A percentile compares a stretch with the other conserved stretches of the same genome.
Conservation (phyloP, 495 filamentous ascomycete genomes). For the Neurospora sp. region DNA sequence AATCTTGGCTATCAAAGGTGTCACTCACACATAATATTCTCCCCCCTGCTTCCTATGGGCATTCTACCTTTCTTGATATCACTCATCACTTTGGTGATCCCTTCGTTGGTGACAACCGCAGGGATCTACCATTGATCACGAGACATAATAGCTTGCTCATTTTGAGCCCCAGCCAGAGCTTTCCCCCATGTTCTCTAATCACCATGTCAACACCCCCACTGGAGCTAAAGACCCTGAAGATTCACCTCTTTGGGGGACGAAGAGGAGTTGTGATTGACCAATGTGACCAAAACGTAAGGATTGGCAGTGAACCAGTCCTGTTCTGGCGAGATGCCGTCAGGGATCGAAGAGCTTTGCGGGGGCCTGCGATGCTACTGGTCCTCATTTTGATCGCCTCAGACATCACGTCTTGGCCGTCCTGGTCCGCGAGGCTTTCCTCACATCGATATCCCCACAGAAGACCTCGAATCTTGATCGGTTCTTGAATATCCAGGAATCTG, state of each 20-base stretch:
- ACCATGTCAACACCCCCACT: neutral
- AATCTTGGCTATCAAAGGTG: neutral
- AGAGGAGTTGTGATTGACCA: neutral
- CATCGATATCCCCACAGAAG: neutral
- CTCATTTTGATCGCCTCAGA: neutral
- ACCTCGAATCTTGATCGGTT: neutral
- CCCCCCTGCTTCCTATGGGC: neutral
- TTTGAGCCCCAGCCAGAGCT: neutral
- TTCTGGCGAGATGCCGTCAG: neutral
- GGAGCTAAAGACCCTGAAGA: neutral
- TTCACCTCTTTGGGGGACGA: neutral
- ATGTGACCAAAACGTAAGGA: neutral
- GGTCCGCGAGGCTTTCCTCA: neutral
- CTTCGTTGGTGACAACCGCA: neutral
- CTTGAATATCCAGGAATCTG: neutral
- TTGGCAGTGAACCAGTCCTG: neutral
- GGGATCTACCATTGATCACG: neutral
- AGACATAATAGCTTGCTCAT: neutral
- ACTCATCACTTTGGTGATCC: neutral
- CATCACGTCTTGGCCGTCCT: neutral
- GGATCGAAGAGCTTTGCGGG: neutral
- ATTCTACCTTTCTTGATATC: neutral
- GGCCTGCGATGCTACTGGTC: neutral
- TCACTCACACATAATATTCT: neutral
- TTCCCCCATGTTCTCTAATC: neutral